Percentiles rank a stretch among this genome's conserved stretches.
Evolutionary conservation across 2,329 filamentous ascomycete species (phyloP).

Genomic region (Plectosphaerella cucumerina): DNA sequence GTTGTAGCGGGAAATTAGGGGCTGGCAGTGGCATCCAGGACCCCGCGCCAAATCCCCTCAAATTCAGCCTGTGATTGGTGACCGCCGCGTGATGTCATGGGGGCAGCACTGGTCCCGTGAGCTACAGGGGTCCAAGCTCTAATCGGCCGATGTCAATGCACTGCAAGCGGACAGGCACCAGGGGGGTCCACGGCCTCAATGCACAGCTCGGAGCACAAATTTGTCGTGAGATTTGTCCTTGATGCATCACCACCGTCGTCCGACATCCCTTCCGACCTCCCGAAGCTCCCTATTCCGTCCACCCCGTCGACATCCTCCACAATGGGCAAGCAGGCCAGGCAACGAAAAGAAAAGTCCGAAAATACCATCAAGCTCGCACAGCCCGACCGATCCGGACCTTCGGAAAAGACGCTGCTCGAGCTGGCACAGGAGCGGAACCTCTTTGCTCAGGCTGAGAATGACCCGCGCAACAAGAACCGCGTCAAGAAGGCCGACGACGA

Average conservation of each 20-base stretch:
- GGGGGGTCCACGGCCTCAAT: no score
- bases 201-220: not conserved
- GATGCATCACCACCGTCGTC: not conserved
- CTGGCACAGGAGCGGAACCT: conserved; percentile 63
- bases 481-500: conserved; percentile 15
- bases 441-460: conserved; percentile 43
- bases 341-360: conserved; percentile 44
- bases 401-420: conserved; percentile 67
- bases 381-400: conserved; percentile 61
- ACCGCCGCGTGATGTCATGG: conserved; percentile 1
- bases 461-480: conserved; percentile 28
- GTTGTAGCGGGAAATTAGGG: conserved; percentile 1
- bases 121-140: not conserved
- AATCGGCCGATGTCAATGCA: not conserved
- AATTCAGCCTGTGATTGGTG: not conserved
- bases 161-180: not conserved
- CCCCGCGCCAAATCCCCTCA: not conserved
- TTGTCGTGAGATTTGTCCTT: not conserved
- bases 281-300: not conserved
- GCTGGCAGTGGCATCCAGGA: not conserved
- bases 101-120: conserved; percentile 1
- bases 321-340: conserved; percentile 31
- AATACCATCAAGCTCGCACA: conserved; percentile 58
- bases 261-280: conserved; percentile 6
- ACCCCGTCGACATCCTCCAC: not conserved